phyloP scores from a whole-genome alignment of 164 flowering plant genomes.

The Chimonanthus praecox region DNA sequence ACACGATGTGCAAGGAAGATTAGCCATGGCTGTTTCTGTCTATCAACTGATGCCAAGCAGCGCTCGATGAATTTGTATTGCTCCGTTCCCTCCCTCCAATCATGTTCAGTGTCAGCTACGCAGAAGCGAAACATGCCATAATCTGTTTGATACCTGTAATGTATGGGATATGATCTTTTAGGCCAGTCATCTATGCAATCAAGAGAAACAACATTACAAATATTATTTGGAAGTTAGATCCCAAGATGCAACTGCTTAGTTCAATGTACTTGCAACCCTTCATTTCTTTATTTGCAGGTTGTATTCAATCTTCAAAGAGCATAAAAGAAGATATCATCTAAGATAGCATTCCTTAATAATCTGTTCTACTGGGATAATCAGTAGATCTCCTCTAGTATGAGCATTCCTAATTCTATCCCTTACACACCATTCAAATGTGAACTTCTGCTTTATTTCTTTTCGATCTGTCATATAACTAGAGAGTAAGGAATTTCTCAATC shows the following conservation, averaged over 20 bases:
- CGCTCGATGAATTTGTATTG: slow-evolving; percentile 84
- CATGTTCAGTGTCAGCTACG: slow-evolving; percentile 85
- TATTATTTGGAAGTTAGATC: too few relatives aligned
- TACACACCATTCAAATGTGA: background rate
- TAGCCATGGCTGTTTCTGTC: slow-evolving; percentile 92
- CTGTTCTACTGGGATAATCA: too few relatives aligned
- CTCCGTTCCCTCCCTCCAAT: slow-evolving; percentile 91
- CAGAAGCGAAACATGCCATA: slow-evolving; percentile 96
- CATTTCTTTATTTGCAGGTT: background rate
- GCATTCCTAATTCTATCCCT: too few relatives aligned
- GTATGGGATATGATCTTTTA: background rate
- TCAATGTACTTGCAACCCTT: background rate
- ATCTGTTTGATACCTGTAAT: slow-evolving; percentile 77
- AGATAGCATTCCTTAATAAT: too few relatives aligned
- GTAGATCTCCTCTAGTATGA: too few relatives aligned
- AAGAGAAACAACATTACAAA: background rate
- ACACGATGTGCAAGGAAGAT: slow-evolving; percentile 94
- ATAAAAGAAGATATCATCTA: background rate
- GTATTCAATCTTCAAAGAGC: background rate
- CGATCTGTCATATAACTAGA: background rate
- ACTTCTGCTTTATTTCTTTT: background rate
- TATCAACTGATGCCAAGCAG: slow-evolving; percentile 75
- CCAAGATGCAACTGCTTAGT: background rate
- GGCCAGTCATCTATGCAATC: background rate
- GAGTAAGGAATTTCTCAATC: background rate